Percentiles rank a stretch among this genome's conserved stretches.
These are phyloP conservation scores for Cutaneotrichosporon daszewskae DNA, from an alignment of 1,284 basidiomycete species.

Conservation along the genomic window DNA sequence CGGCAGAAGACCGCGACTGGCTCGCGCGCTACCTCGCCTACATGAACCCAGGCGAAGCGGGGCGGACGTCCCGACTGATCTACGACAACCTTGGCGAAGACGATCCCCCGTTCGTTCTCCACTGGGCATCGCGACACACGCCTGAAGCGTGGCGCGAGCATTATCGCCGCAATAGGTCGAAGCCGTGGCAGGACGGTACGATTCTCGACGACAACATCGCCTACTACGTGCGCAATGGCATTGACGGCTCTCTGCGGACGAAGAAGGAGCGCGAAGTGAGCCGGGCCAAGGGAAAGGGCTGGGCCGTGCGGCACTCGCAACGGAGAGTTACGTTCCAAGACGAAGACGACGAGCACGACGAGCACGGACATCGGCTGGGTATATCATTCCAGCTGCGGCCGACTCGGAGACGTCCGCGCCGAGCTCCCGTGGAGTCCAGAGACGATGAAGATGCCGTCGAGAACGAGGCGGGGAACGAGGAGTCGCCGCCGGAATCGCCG, in stretches of 20 bases:
- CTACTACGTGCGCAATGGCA: background rate
- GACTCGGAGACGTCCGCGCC: too few species aligned
- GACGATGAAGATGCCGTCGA: too few species aligned
- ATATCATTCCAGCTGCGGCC: too few species aligned
- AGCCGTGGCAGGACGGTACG: constrained; percentile 1
- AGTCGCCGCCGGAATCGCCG: too few species aligned
- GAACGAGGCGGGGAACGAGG: too few species aligned
- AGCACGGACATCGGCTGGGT: too few species aligned
- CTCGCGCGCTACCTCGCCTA: constrained; percentile 19
- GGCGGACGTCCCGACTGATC: constrained; percentile 1
- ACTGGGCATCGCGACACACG: background rate
- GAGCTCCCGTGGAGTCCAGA: too few species aligned
- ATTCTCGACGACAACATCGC: constrained; percentile 1
- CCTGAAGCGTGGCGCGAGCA: constrained; percentile 3
- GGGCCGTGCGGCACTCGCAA: too few species aligned
- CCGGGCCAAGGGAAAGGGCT: too few species aligned
- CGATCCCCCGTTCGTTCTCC: background rate
- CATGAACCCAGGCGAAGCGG: constrained; percentile 3
- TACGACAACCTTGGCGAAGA: background rate
- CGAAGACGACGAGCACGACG: too few species aligned
- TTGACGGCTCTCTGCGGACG: background rate
- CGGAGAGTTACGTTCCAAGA: too few species aligned
- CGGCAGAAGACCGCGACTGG: constrained; percentile 14
- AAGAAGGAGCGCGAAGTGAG: background rate
- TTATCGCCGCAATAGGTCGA: background rate